Evolutionary conservation across 129 eudicot genomes (phyloP).

Genomic region (Logfia minima): DNA sequence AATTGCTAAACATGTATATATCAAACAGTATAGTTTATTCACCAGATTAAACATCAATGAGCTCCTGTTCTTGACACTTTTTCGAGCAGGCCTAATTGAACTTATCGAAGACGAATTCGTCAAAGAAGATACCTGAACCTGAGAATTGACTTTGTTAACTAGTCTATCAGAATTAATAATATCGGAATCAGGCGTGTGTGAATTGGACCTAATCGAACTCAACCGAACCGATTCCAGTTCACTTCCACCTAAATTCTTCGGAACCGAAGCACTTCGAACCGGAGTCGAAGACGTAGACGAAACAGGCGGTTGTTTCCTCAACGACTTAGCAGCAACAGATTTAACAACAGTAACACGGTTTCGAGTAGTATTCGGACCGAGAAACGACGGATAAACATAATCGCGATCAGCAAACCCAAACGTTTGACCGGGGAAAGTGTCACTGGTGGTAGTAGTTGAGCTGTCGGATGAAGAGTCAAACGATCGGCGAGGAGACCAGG

Average conservation of each 20-base stretch:
- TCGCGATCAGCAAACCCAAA: conserved; percentile 73
- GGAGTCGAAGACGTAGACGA: conserved; percentile 40
- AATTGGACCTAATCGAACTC: conserved; percentile 13
- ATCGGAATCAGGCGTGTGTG: conserved; percentile 24
- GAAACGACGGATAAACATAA: conserved; percentile 80
- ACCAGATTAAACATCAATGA: conserved; percentile 53
- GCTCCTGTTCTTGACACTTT: conserved; percentile 22
- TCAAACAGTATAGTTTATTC: conserved; percentile 6
- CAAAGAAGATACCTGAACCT: conserved; percentile 41
- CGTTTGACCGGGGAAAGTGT: conserved; percentile 38
- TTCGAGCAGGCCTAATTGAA: conserved; percentile 36
- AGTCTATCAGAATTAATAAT: conserved; percentile 36
- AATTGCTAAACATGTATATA: conserved; percentile 4
- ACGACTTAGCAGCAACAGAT: conserved; percentile 45
- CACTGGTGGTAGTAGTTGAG: conserved; percentile 33
- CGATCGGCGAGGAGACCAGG: conserved; percentile 37
- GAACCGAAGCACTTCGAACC: conserved; percentile 45
- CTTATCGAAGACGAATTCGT: conserved; percentile 29
- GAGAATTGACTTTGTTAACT: conserved; percentile 42
- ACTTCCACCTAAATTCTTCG: conserved; percentile 23
- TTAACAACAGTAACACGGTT: conserved; percentile 55
- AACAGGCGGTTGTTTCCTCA: conserved; percentile 38
- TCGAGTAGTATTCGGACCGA: conserved; percentile 73
- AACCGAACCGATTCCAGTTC: conserved; percentile 23
- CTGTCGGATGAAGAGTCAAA: conserved; percentile 38